A percentile compares a stretch with the other conserved stretches of the same genome.
phyloP scores from a whole-genome alignment of 371 early-diverging fungal species.

The Actinomortierella ambigua region DNA sequence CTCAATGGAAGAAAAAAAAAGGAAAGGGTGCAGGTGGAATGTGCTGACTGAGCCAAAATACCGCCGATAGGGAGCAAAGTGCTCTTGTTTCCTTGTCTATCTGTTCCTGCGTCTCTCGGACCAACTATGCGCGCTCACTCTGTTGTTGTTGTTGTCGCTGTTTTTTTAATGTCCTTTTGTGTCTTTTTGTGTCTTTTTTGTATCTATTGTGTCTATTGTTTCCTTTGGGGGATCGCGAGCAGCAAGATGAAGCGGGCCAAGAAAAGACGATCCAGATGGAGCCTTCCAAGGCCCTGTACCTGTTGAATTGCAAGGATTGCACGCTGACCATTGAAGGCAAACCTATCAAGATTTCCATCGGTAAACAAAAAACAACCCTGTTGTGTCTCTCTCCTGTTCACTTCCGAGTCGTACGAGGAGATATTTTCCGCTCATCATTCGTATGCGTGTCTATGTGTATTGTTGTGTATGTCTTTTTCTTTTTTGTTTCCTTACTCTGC shows the following conservation, averaged over 20 bases:
- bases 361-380: conserved; percentile 7
- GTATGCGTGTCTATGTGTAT: too few species aligned
- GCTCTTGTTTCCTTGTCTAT: background rate
- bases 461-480: background rate
- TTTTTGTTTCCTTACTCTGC: background rate
- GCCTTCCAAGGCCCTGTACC: conserved; percentile 30
- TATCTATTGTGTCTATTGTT: background rate
- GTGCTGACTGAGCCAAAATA: background rate
- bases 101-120: too few species aligned
- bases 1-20: background rate
- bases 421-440: too few species aligned
- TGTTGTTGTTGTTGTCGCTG: background rate
- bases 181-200: background rate
- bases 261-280: conserved; percentile 15
- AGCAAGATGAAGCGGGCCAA: conserved; percentile 11
- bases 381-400: too few species aligned
- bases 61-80: too few species aligned
- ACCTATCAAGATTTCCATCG: conserved; percentile 39
- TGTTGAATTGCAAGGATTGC: conserved; percentile 39
- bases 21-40: background rate
- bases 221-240: background rate
- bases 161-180: background rate
- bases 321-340: conserved; percentile 25
- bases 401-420: too few species aligned
- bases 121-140: too few species aligned